Conservation (phyloP, 2,329 filamentous ascomycete genomes). For the Plectosphaerella plurivora region DNA sequence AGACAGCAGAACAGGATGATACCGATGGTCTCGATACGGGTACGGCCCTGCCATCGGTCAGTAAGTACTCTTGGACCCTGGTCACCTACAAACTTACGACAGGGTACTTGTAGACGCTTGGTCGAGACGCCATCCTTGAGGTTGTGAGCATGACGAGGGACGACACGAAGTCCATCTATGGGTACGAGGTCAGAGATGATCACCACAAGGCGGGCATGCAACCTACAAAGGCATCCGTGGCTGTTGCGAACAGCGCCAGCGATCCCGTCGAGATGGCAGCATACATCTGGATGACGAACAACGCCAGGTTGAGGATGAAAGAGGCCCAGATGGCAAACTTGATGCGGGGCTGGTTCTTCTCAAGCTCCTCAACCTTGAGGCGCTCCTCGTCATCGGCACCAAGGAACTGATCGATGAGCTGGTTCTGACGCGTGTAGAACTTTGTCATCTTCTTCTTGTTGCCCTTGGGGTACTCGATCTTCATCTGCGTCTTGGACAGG, state of each 20-base stretch:
- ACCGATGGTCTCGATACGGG: conserved; percentile 58
- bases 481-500: conserved; percentile 39
- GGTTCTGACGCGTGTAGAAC: conserved; percentile 43
- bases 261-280: conserved; percentile 55
- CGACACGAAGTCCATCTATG: conserved; percentile 57
- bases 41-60: conserved; percentile 40
- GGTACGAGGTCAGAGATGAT: conserved; percentile 13
- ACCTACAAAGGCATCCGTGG: conserved; percentile 57
- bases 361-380: conserved; percentile 43
- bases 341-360: conserved; percentile 45
- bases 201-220: conserved; percentile 7
- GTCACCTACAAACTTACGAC: conserved; percentile 34
- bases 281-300: conserved; percentile 56
- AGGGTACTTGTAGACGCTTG: conserved; percentile 59
- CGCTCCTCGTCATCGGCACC: conserved; percentile 52
- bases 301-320: conserved; percentile 45
- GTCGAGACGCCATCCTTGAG: conserved; percentile 52
- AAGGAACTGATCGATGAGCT: conserved; percentile 47
- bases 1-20: conserved; percentile 63
- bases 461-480: conserved; percentile 39
- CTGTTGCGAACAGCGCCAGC: conserved; percentile 58
- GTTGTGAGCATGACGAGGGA: conserved; percentile 60
- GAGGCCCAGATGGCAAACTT: conserved; percentile 49
- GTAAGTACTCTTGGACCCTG: neutral
- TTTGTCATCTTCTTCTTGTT: conserved; percentile 38